Evolutionary conservation across 768 basidiomycete species (phyloP).

Genomic region (Sarcomyxa edulis): DNA sequence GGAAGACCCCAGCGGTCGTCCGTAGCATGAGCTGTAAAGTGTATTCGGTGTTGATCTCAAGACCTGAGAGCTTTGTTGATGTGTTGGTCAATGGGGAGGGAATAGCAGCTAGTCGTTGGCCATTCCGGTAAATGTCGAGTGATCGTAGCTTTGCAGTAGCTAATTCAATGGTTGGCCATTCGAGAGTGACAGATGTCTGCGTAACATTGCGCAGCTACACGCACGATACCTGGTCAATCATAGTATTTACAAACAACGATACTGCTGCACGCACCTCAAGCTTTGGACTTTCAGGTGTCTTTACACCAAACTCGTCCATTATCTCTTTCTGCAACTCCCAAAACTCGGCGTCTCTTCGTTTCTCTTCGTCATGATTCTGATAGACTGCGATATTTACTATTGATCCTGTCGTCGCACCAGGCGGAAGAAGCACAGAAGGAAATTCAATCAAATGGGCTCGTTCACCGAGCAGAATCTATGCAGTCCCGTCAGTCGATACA

Average conservation of each 20-base stretch:
- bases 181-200: slow-evolving; percentile 93
- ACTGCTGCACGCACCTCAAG: slow-evolving; percentile 53
- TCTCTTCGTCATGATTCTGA: slow-evolving; percentile 82
- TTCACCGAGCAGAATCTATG: slow-evolving; percentile 86
- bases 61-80: slow-evolving; percentile 81
- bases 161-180: slow-evolving; percentile 86
- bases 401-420: slow-evolving; percentile 88
- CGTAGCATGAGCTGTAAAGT: slow-evolving; percentile 91
- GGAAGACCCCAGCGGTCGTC: slow-evolving; percentile 88
- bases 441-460: slow-evolving; percentile 97
- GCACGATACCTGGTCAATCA: neutral
- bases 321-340: slow-evolving; percentile 83
- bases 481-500: slow-evolving; percentile 8
- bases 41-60: slow-evolving; percentile 81
- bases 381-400: slow-evolving; percentile 97
- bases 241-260: no score
- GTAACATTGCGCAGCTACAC: slow-evolving; percentile 84
- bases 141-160: slow-evolving; percentile 84
- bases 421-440: slow-evolving; percentile 90
- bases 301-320: slow-evolving; percentile 62
- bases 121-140: slow-evolving; percentile 90
- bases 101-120: slow-evolving; percentile 81
- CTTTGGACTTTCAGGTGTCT: slow-evolving; percentile 64
- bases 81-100: slow-evolving; percentile 80
- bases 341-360: slow-evolving; percentile 76